Evolutionary conservation across 1,139 yeast genomes (phyloP), one percentile per base, ranked within the genome.

Genomic region (Geotrichum reessii): DNA sequence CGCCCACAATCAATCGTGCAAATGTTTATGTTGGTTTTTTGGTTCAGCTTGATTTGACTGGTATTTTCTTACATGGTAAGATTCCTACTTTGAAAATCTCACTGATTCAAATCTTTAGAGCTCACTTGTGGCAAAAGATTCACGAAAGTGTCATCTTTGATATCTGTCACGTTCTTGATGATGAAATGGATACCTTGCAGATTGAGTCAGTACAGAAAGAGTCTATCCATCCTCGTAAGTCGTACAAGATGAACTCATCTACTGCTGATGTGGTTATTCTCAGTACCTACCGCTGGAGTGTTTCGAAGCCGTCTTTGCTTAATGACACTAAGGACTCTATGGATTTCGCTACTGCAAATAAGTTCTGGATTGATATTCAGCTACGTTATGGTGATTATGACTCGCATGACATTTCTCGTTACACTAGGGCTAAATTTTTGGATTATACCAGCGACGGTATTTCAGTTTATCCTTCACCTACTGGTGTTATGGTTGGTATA

Each of bases 71-170:
- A 58, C 99, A 95, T 69, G 99, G 99, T 67, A 95, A 95, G 72
- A 95, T 95, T 63, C 99, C 99, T 3, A 93, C 99, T 0, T 77
- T 95, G 67, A 95, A 95, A 73, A 93, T 95, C 46, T 93, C 99
- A 0, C 78, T 93, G 63, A 92, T 95, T 70, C 99, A 95, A 72
- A 91, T 95, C 2, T 95, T 95, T 79, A 79, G 99, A 60, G 98
- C 99, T 0, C 99, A 95, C 76, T 81, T 95, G 69, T 95, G 99
- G 99, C 99, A 95, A 71, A 95, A 95, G 73, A 95, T 95, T 58
- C 99, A 95, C 71, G 99, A 95, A 73, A 86, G 95, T 72, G 80
- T 95, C 53, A 97, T 95, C 2, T 90, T 90, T 71, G 99, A 93
- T 76, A 69, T 93, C 47, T 91, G 97, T 68, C 97, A 92, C 70